phyloP scores from a whole-genome alignment of 208 protist species.

The Leptomonas pyrrhocoris region DNA sequence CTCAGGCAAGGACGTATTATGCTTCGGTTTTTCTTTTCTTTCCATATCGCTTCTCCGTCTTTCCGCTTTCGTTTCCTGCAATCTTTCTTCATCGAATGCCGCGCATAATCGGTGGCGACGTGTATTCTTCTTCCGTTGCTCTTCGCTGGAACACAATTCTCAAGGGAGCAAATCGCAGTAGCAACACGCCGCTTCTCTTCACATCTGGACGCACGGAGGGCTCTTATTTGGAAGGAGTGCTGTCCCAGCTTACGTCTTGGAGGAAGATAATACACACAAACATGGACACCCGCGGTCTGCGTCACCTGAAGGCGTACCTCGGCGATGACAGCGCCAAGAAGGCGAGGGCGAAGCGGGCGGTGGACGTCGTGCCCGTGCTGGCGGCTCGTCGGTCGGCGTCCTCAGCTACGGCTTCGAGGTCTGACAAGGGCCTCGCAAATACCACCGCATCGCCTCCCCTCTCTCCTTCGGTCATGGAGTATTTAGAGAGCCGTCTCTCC shows the following conservation, averaged over 20 bases:
- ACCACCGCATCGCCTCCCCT: neutral
- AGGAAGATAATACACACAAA: too few species aligned
- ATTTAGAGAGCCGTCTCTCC: conserved; percentile 20
- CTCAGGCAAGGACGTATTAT: too few species aligned
- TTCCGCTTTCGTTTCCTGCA: neutral
- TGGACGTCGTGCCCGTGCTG: conserved; percentile 69
- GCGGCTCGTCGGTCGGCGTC: conserved; percentile 7
- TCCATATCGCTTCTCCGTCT: neutral
- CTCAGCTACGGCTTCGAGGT: too few species aligned
- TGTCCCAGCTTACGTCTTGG: too few species aligned
- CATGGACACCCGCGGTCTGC: conserved; percentile 47
- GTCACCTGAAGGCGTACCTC: conserved; percentile 58
- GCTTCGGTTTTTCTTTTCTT: too few species aligned
- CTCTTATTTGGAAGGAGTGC: neutral
- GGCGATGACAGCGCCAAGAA: conserved; percentile 21
- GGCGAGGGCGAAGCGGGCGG: conserved; percentile 48
- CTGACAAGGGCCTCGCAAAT: neutral
- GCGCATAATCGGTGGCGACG: neutral
- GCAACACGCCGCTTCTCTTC: too few species aligned
- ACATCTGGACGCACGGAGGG: too few species aligned
- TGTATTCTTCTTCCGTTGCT: too few species aligned
- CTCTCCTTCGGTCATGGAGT: conserved; percentile 18
- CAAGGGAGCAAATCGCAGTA: too few species aligned
- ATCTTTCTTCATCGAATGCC: neutral
- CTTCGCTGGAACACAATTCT: too few species aligned